Evolutionary conservation across 2,329 filamentous ascomycete species (phyloP), one percentile per base, ranked within the genome.

Genomic region (Exophiala alcalophila): DNA sequence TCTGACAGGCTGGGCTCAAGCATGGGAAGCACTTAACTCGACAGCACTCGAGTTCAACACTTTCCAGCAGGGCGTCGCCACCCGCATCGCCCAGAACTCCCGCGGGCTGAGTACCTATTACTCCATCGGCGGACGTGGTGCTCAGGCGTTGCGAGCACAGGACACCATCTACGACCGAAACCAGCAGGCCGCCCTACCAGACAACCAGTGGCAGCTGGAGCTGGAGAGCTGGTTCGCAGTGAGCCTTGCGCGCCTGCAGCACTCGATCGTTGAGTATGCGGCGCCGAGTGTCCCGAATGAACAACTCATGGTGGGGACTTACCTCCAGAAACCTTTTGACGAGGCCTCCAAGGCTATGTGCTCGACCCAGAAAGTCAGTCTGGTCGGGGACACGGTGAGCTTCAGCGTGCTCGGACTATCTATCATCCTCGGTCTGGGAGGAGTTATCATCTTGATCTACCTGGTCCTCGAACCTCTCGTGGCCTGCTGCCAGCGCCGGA

Each of bases 171-270:
- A 41, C 8, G 37, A 52, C 6, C 40, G 27, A 15, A 34, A 31
- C 15, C 25, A 32, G 6, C 55, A 59, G n/a, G 35, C 23, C 5
- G 37, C 44, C 3, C 35, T 65, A 3, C 59, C 61, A 1, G 33
- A 49, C 14, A 60, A 60, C 20, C 64, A 67, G 44, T 66, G 65
- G 63, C 54, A 62, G 26, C 37, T 58, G 8, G 65, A 66, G 39
- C 49, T 65, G 6, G 44, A 56, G 14, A 47, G 54, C 26, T 65
- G 58, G 60, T 52, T 60, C 29, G 56, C 49, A 12, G 49, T 50
- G 5, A 49, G 49, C 9, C 43, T 67, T 2, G 61, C 63, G 9
- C 47, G 45, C 1, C 26, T 65, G 3, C 63, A 66, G 47, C 44
- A 42, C 8, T 28, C 23, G 11, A 25, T 54, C 4, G 36, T 60